Percentiles rank a stretch among this genome's conserved stretches.
phyloP scores from a whole-genome alignment of 257 asterid species.

The Sherardia arvensis region DNA sequence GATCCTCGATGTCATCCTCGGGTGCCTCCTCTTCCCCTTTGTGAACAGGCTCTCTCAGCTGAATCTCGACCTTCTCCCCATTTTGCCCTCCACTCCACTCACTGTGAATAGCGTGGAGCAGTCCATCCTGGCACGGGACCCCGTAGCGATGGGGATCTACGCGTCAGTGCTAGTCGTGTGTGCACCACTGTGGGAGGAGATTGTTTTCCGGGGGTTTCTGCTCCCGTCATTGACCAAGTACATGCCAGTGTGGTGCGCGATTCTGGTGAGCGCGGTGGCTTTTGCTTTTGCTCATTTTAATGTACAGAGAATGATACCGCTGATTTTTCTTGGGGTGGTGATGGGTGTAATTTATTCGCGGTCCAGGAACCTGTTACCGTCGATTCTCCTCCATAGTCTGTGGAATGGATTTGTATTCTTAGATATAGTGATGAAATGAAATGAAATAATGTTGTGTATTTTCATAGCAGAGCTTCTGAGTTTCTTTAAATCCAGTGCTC shows the following conservation, averaged over 20 bases:
- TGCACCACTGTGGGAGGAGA: conserved; percentile 96
- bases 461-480: background rate
- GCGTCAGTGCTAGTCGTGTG: conserved; percentile 82
- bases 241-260: conserved; percentile 94
- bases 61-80: conserved; percentile 66
- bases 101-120: conserved; percentile 85
- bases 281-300: conserved; percentile 93
- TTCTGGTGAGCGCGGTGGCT: conserved; percentile 72
- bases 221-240: conserved; percentile 86
- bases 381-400: conserved; percentile 81
- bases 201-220: conserved; percentile 85
- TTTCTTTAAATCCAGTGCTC: background rate
- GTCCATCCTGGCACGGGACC: conserved; percentile 84
- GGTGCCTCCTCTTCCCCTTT: conserved; percentile 84
- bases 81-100: conserved; percentile 69
- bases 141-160: conserved; percentile 77
- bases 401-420: conserved; percentile 95
- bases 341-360: conserved; percentile 83
- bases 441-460: conserved; percentile 11
- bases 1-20: conserved; percentile 60
- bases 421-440: conserved; percentile 52
- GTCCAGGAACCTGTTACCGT: conserved; percentile 77
- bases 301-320: conserved; percentile 88
- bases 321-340: conserved; percentile 84
- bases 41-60: conserved; percentile 83